phyloP scores from a whole-genome alignment of 345 rosid species.

The Corchorus olitorius region DNA sequence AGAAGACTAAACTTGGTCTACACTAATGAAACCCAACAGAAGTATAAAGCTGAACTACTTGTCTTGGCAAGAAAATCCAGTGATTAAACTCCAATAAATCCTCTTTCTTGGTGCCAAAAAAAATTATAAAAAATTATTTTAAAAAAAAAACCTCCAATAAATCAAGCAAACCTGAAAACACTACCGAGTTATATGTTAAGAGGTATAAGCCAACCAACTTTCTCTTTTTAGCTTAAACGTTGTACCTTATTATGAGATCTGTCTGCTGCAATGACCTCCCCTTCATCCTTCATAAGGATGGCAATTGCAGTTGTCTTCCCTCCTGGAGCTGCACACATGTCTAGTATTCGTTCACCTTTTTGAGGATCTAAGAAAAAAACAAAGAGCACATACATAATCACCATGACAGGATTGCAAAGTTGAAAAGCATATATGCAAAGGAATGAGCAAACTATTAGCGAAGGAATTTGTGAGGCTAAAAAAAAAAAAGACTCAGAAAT shows the following conservation, averaged over 20 bases:
- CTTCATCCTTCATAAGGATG: slow-evolving; percentile 82
- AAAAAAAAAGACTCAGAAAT: background rate
- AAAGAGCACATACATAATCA: background rate
- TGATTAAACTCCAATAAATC: slow-evolving; percentile 1
- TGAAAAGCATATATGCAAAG: background rate
- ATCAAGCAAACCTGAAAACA: slow-evolving; percentile 7
- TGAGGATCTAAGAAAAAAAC: slow-evolving; percentile 74
- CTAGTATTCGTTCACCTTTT: slow-evolving; percentile 85
- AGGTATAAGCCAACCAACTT: background rate
- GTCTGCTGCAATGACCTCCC: slow-evolving; percentile 90
- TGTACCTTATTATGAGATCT: slow-evolving; percentile 96
- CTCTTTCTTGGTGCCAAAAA: too few species aligned
- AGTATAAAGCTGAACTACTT: background rate
- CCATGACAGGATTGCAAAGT: slow-evolving; percentile 9
- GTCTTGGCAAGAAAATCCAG: background rate
- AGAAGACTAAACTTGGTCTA: background rate
- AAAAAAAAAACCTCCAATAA: too few species aligned
- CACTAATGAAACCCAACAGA: background rate
- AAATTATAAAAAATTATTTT: too few species aligned
- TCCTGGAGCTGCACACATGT: slow-evolving; percentile 99
- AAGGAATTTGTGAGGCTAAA: background rate
- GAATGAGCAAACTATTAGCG: background rate
- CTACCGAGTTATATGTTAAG: background rate
- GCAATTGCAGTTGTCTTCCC: slow-evolving; percentile 98
- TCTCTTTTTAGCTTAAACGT: slow-evolving; percentile 11